Evolutionary conservation across 2,329 filamentous ascomycete species (phyloP).

Genomic region (Pseudogymnoascus sp.): DNA sequence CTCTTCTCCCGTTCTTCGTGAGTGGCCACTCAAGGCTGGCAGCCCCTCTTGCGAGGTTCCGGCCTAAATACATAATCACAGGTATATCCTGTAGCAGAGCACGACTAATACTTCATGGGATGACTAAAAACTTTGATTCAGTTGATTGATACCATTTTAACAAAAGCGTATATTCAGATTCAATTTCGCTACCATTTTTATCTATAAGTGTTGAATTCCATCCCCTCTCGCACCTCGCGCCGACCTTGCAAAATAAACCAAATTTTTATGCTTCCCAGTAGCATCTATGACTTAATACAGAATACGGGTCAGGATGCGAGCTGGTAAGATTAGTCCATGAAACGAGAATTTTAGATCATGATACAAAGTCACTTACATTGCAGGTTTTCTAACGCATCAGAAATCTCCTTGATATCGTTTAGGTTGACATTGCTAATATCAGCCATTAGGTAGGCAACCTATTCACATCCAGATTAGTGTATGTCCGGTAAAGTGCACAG

Average conservation of each 20-base stretch:
- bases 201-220: conserved; percentile 4
- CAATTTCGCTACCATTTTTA: not conserved
- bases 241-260: not conserved
- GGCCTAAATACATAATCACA: not conserved
- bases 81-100: not conserved
- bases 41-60: not conserved
- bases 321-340: conserved; percentile 18
- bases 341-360: not conserved
- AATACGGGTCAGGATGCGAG: conserved; percentile 31
- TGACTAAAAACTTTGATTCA: not conserved
- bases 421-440: conserved; percentile 84
- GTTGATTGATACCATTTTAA: not conserved
- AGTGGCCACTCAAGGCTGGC: no score
- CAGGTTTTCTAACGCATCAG: conserved; percentile 71
- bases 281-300: conserved; percentile 26
- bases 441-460: conserved; percentile 93
- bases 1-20: no score
- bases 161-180: not conserved
- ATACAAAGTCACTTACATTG: conserved; percentile 51
- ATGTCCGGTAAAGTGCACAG: not conserved
- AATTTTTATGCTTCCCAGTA: not conserved
- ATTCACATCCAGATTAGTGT: conserved; percentile 17
- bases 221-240: conserved; percentile 5
- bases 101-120: no score
- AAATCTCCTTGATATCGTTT: conserved; percentile 76